These are phyloP conservation scores for Tuber calosporum DNA, from an alignment of 495 filamentous ascomycete species.

Conservation along the genomic window DNA sequence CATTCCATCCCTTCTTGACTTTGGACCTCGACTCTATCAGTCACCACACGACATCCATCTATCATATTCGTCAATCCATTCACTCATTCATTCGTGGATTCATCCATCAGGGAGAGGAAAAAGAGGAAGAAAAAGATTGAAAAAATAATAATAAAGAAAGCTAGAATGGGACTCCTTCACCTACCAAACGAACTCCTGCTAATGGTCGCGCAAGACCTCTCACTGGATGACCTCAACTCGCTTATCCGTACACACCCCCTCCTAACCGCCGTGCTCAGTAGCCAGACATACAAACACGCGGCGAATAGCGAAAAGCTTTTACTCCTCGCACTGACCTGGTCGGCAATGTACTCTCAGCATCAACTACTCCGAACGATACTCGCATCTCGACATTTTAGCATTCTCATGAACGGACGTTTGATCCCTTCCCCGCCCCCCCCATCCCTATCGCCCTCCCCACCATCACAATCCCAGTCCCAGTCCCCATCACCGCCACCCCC, in stretches of 20 bases:
- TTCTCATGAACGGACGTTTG: background rate
- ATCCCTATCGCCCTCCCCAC: background rate
- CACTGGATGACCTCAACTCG: constrained; percentile 4
- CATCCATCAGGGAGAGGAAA: background rate
- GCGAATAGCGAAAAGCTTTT: background rate
- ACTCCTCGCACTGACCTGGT: constrained; percentile 4
- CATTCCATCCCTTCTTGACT: background rate
- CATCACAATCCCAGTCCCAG: background rate
- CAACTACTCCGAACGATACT: background rate
- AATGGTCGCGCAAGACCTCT: constrained; percentile 4
- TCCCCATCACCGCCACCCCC: background rate
- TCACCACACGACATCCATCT: background rate
- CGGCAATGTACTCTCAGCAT: background rate
- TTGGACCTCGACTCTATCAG: background rate
- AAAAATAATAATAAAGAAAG: background rate
- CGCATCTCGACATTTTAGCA: background rate
- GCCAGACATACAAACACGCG: background rate
- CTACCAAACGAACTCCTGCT: constrained; percentile 1
- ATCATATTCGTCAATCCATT: background rate
- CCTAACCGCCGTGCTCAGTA: constrained; percentile 5
- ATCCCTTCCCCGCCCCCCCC: background rate
- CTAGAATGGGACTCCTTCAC: constrained; percentile 3
- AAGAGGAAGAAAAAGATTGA: background rate
- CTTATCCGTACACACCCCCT: constrained; percentile 4
- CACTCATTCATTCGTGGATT: background rate